Conservation (phyloP, 441 rosid species). For the Erodium trifolium region DNA sequence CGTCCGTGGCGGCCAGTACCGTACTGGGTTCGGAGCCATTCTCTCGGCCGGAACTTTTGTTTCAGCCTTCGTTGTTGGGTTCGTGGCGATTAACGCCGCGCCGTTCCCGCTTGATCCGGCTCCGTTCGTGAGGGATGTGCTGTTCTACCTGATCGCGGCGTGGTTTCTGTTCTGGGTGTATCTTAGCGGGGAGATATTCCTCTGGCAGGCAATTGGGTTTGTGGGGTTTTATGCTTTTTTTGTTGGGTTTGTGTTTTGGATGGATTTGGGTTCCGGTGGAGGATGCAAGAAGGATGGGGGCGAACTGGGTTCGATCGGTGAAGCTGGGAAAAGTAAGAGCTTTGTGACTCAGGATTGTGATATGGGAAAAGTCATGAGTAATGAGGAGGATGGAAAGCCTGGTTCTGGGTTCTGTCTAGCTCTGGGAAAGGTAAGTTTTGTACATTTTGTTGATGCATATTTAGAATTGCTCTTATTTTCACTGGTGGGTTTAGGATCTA, state of each 20-base stretch:
- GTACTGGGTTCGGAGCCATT: slow-evolving; percentile 89
- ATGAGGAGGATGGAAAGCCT: slow-evolving; percentile 25
- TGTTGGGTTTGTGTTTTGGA: slow-evolving; percentile 92
- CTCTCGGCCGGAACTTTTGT: slow-evolving; percentile 88
- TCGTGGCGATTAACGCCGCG: slow-evolving; percentile 81
- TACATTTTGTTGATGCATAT: background rate
- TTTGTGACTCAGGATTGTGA: slow-evolving; percentile 31
- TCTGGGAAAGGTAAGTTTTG: slow-evolving; percentile 28
- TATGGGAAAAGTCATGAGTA: slow-evolving; percentile 20
- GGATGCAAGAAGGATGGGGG: slow-evolving; percentile 12
- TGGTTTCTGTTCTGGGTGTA: slow-evolving; percentile 73
- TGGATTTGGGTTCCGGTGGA: slow-evolving; percentile 55
- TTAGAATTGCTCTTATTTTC: background rate
- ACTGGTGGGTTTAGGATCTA: slow-evolving; percentile 1
- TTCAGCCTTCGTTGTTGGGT: slow-evolving; percentile 83
- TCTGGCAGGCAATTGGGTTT: slow-evolving; percentile 88
- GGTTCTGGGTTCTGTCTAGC: slow-evolving; percentile 21
- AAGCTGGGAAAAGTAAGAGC: slow-evolving; percentile 27
- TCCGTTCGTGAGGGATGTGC: slow-evolving; percentile 68
- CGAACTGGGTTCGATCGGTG: slow-evolving; percentile 16
- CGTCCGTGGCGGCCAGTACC: slow-evolving; percentile 64
- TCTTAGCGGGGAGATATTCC: slow-evolving; percentile 86
- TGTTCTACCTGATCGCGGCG: slow-evolving; percentile 64
- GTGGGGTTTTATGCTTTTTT: slow-evolving; percentile 78
- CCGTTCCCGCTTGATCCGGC: slow-evolving; percentile 71